phyloP scores from a whole-genome alignment of 495 filamentous ascomycete species.

The Hyphodiscus hymeniophilus region DNA sequence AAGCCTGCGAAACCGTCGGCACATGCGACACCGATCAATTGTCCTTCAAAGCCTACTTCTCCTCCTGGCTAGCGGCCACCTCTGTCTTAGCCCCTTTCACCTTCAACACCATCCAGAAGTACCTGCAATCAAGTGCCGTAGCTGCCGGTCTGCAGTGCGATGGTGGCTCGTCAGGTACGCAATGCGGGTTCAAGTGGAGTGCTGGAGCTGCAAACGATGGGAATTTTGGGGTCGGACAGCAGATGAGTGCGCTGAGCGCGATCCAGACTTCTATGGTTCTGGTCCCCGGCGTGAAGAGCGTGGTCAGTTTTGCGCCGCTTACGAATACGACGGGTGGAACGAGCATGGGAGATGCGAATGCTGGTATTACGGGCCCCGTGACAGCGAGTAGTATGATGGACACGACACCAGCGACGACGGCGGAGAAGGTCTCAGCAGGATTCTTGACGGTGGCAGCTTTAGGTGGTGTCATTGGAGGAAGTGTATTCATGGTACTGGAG shows the following conservation, averaged over 20 bases:
- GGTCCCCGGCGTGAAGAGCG: constrained; percentile 7
- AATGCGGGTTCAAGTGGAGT: constrained; percentile 69
- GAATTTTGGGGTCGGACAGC: constrained; percentile 51
- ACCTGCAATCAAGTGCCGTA: constrained; percentile 50
- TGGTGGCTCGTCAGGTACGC: constrained; percentile 40
- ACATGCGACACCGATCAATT: constrained; percentile 68
- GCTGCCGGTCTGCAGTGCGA: constrained; percentile 55
- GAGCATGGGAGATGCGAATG: constrained; percentile 60
- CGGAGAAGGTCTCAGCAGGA: constrained; percentile 51
- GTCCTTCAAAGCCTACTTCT: constrained; percentile 80
- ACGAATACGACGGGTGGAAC: constrained; percentile 60
- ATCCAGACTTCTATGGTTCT: constrained; percentile 47
- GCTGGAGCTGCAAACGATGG: constrained; percentile 46
- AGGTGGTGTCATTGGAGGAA: constrained; percentile 30
- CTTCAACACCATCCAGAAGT: constrained; percentile 46
- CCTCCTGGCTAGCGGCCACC: constrained; percentile 69
- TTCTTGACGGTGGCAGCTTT: constrained; percentile 46
- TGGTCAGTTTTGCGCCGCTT: constrained; percentile 29
- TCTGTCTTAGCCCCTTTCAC: constrained; percentile 63
- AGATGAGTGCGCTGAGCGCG: constrained; percentile 64
- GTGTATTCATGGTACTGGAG: constrained; percentile 34
- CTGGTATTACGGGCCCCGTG: constrained; percentile 37
- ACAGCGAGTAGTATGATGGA: constrained; percentile 12
- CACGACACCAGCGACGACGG: constrained; percentile 33
- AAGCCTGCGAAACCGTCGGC: constrained; percentile 62